Conservation (phyloP, 2,329 filamentous ascomycete genomes). For the Cercospora sesami region DNA sequence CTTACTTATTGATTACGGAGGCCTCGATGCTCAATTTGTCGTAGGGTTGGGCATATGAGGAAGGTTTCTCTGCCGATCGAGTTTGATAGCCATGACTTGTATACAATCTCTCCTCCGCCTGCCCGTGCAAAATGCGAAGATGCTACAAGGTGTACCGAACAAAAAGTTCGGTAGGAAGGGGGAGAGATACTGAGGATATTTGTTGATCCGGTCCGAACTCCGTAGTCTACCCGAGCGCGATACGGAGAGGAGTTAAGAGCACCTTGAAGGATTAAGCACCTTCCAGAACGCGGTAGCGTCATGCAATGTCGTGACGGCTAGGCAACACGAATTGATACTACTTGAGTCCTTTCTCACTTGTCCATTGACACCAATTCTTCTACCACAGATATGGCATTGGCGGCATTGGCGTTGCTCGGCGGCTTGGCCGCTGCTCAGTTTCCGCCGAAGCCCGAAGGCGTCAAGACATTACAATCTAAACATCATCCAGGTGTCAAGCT, state of each 20-base stretch:
- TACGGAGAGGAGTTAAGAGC: background rate
- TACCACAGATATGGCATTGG: background rate
- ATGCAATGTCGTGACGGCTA: background rate
- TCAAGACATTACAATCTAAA: slow-evolving; percentile 45
- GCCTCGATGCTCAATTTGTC: too few species aligned
- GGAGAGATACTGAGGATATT: too few species aligned
- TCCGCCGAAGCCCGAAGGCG: slow-evolving; percentile 31
- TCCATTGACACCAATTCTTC: background rate
- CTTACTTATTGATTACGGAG: too few species aligned
- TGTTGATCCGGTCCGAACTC: background rate
- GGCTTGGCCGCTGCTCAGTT: slow-evolving; percentile 21
- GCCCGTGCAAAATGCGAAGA: too few species aligned
- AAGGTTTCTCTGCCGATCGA: too few species aligned
- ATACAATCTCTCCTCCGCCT: too few species aligned
- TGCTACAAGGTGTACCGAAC: too few species aligned
- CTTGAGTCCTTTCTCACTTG: background rate
- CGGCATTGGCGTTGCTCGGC: background rate
- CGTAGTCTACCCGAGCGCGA: background rate
- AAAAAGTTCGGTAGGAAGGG: too few species aligned
- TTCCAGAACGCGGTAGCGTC: background rate
- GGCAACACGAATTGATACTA: background rate
- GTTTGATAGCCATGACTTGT: too few species aligned
- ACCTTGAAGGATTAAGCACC: background rate
- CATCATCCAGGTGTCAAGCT: slow-evolving; percentile 48
- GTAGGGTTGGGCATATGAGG: too few species aligned